Conservation (phyloP, 2,329 filamentous ascomycete species). For the Aureobasidium sp. region DNA sequence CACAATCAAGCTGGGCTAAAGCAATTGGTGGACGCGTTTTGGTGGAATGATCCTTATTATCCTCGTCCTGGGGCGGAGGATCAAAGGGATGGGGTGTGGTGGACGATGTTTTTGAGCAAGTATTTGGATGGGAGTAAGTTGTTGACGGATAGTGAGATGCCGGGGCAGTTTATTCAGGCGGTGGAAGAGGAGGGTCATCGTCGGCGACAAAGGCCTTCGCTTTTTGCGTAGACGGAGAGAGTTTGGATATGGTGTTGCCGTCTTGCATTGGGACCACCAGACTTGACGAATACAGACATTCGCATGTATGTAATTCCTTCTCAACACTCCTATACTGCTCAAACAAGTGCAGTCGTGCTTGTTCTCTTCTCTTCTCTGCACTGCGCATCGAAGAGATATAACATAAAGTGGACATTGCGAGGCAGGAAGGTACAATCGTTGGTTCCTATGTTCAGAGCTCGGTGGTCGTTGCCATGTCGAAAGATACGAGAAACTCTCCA, state of each 20-base stretch:
- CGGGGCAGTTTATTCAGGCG: not conserved
- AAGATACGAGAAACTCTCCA: not conserved
- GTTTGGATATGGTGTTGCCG: no score
- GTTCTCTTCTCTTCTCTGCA: no score
- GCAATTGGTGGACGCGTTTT: conserved; percentile 37
- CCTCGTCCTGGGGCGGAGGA: conserved; percentile 30
- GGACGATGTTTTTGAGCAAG: not conserved
- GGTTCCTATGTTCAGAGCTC: no score
- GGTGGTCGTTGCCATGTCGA: no score
- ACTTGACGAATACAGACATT: no score
- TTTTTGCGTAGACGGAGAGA: not conserved
- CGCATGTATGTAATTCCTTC: no score
- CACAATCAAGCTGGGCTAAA: conserved; percentile 37
- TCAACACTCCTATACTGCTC: no score
- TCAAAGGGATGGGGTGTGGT: not conserved
- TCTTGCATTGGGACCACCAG: no score
- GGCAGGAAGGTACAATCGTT: no score
- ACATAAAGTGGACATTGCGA: no score
- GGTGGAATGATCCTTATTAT: conserved; percentile 46
- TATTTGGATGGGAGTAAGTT: not conserved
- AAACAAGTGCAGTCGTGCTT: no score
- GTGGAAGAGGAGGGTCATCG: not conserved
- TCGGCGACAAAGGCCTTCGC: not conserved
- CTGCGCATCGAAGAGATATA: no score
- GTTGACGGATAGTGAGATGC: not conserved